Evolutionary conservation across 73 alveolate species (phyloP).

Genomic region (Loxodes magnus): DNA sequence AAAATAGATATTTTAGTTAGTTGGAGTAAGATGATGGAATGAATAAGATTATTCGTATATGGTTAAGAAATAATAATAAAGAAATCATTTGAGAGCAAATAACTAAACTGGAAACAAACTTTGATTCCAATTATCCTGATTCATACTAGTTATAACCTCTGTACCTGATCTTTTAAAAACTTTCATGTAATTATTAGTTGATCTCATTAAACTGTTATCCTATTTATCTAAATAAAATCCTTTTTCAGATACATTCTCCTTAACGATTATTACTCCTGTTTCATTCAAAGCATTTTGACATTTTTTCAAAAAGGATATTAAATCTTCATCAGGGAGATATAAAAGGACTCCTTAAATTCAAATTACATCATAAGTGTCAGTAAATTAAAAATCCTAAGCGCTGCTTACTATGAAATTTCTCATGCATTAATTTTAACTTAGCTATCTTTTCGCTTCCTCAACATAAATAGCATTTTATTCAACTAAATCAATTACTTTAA

Average conservation of each 20-base stretch:
- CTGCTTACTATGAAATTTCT: too few relatives aligned
- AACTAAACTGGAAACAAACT: constrained; percentile 27
- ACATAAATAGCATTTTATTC: constrained; percentile 42
- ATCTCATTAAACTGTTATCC: constrained; percentile 40
- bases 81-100: too few relatives aligned
- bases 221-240: constrained; percentile 36
- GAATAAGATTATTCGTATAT: too few relatives aligned
- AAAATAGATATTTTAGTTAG: too few relatives aligned
- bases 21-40: too few relatives aligned
- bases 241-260: constrained; percentile 42
- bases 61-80: too few relatives aligned
- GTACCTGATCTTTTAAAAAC: constrained; percentile 39
- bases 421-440: too few relatives aligned
- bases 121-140: constrained; percentile 30
- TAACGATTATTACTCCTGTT: constrained; percentile 36
- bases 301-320: constrained; percentile 28
- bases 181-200: constrained; percentile 17
- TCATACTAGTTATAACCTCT: constrained; percentile 22
- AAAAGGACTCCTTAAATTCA: constrained; percentile 65
- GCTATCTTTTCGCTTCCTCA: constrained; percentile 29
- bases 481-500: constrained; percentile 45
- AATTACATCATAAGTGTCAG: constrained; percentile 51
- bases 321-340: constrained; percentile 51
- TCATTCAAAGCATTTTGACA: constrained; percentile 25
- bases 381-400: too few relatives aligned